Evolutionary conservation across 129 eudicot genomes (phyloP).

Genomic region (Ambrosia trifida): DNA sequence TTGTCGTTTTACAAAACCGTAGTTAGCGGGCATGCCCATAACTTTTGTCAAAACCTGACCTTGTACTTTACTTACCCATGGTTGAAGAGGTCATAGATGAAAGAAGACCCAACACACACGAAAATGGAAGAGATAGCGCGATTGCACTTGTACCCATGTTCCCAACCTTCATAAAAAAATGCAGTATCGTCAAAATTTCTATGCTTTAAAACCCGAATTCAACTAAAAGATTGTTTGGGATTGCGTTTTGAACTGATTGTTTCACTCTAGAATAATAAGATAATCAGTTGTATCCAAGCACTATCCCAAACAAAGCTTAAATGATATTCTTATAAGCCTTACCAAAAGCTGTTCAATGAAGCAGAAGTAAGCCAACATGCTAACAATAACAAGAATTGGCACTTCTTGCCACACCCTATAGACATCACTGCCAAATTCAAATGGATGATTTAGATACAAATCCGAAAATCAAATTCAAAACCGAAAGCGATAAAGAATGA

Average conservation of each 20-base stretch:
- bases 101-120: conserved; percentile 82
- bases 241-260: not conserved
- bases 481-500: not conserved
- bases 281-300: not conserved
- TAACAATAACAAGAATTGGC: conserved; percentile 83
- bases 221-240: not conserved
- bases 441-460: conserved; percentile 21
- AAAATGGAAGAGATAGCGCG: conserved; percentile 89
- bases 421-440: conserved; percentile 34
- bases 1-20: not conserved
- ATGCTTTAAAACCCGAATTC: not conserved
- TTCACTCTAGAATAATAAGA: not conserved
- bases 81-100: conserved; percentile 86
- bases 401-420: conserved; percentile 91
- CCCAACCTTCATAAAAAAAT: conserved; percentile 53
- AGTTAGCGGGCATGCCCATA: not conserved
- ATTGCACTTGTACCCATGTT: conserved; percentile 79
- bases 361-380: conserved; percentile 95
- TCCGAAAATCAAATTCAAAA: not conserved
- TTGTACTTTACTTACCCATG: conserved; percentile 58
- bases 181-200: conserved; percentile 3
- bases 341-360: conserved; percentile 94
- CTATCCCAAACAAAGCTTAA: not conserved
- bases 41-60: not conserved
- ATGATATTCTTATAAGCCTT: conserved; percentile 14